Evolutionary conservation across 805 yeast genomes (phyloP).

Genomic region (Yamadazyma nakazawae): DNA sequence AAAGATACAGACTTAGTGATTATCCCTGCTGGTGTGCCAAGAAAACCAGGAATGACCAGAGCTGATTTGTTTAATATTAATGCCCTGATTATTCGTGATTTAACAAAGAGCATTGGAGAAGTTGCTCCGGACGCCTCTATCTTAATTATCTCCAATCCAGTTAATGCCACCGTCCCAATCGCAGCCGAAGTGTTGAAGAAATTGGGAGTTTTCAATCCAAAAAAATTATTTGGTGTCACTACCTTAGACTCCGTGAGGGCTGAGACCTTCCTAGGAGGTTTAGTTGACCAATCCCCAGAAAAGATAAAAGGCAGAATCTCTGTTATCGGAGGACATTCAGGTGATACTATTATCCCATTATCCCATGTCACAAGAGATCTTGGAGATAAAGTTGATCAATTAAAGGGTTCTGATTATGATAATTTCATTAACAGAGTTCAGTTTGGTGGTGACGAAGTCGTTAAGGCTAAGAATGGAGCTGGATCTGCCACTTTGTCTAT

Average conservation of each 20-base stretch:
- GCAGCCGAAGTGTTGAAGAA: conserved; percentile 48
- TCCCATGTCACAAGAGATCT: conserved; percentile 17
- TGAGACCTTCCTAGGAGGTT: conserved; percentile 41
- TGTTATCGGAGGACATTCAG: conserved; percentile 47
- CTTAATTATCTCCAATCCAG: conserved; percentile 45
- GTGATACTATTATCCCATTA: conserved; percentile 46
- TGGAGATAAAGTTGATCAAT: conserved; percentile 13
- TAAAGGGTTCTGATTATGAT: conserved; percentile 17
- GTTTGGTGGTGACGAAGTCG: conserved; percentile 93
- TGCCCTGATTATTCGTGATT: conserved; percentile 43
- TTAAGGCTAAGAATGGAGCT: conserved; percentile 88
- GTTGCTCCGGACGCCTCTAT: conserved; percentile 42
- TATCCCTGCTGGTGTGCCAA: conserved; percentile 48
- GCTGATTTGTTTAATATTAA: conserved; percentile 47
- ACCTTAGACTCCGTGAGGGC: conserved; percentile 46
- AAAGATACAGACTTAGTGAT: conserved; percentile 38
- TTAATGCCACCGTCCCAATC: conserved; percentile 45
- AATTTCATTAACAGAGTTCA: conserved; percentile 42
- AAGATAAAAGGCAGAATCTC: conserved; percentile 38
- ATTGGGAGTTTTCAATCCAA: conserved; percentile 44
- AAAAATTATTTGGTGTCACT: conserved; percentile 45
- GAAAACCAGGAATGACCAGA: conserved; percentile 49
- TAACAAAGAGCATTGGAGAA: conserved; percentile 38
- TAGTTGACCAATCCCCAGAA: conserved; percentile 30
- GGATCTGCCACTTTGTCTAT: conserved; percentile 95